Percentiles rank a stretch among this genome's conserved stretches.
Conservation (phyloP, 192 early-diverging fungal species). For the Backusella morwellensis region DNA sequence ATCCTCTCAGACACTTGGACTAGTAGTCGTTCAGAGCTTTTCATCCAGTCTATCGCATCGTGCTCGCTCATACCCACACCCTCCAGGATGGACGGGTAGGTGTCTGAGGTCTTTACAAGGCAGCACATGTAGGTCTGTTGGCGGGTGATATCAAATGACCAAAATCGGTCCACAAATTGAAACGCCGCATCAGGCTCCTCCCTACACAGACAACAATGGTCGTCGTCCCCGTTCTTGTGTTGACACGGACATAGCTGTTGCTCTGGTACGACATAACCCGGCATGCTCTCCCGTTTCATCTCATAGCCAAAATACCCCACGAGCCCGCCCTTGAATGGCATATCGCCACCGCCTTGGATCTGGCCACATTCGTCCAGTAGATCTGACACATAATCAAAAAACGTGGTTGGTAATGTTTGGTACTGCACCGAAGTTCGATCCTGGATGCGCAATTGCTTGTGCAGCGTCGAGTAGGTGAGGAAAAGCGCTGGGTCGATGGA, state of each 20-base stretch:
- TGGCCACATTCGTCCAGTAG: background rate
- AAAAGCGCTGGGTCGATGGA: slow-evolving; percentile 27
- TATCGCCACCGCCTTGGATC: background rate
- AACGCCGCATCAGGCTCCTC: slow-evolving; percentile 60
- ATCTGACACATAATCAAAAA: slow-evolving; percentile 68
- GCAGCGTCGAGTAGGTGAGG: slow-evolving; percentile 33
- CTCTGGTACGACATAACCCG: slow-evolving; percentile 39
- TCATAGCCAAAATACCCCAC: slow-evolving; percentile 94
- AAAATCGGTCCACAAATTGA: slow-evolving; percentile 55
- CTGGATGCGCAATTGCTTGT: slow-evolving; percentile 15
- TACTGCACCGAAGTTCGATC: background rate
- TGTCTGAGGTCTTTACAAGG: background rate
- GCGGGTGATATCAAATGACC: slow-evolving; percentile 53
- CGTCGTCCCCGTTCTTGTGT: slow-evolving; percentile 18
- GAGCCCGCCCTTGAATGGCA: slow-evolving; percentile 79
- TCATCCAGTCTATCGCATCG: slow-evolving; percentile 35
- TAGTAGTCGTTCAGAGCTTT: slow-evolving; percentile 23
- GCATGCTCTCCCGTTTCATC: slow-evolving; percentile 81
- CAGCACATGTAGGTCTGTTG: slow-evolving; percentile 21
- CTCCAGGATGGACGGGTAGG: slow-evolving; percentile 10
- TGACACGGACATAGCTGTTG: slow-evolving; percentile 39
- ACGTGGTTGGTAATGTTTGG: slow-evolving; percentile 35
- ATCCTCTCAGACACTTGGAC: slow-evolving; percentile 10
- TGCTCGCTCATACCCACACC: background rate
- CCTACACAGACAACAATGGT: slow-evolving; percentile 25